Evolutionary conservation across 164 flowering plant species (phyloP).

Genomic region (Sextonia rubra): DNA sequence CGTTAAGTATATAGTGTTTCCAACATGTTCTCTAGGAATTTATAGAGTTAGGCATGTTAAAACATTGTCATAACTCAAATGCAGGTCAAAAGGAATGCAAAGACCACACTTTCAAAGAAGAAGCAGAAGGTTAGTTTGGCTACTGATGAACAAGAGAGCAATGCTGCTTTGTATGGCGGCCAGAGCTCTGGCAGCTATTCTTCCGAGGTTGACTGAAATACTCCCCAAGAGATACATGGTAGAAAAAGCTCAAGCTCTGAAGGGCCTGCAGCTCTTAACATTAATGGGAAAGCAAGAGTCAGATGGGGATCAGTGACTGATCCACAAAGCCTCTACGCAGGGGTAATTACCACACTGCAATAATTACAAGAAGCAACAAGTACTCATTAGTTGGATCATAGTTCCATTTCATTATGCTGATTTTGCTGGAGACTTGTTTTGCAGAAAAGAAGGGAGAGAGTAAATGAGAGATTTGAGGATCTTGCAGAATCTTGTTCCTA

Average conservation of each 20-base stretch:
- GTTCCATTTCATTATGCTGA: neutral
- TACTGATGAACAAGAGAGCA: slow-evolving; percentile 28
- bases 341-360: slow-evolving; percentile 40
- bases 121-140: slow-evolving; percentile 23
- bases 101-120: slow-evolving; percentile 46
- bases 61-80: neutral
- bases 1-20: slow-evolving; percentile 35
- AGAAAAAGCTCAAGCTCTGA: slow-evolving; percentile 23
- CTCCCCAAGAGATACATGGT: slow-evolving; percentile 42
- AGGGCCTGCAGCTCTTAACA: slow-evolving; percentile 22
- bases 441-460: slow-evolving; percentile 93
- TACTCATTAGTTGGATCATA: neutral
- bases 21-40: neutral
- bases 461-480: slow-evolving; percentile 73
- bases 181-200: slow-evolving; percentile 45
- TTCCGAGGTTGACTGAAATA: slow-evolving; percentile 62
- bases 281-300: slow-evolving; percentile 61
- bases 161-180: slow-evolving; percentile 20
- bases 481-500: slow-evolving; percentile 81
- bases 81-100: slow-evolving; percentile 45
- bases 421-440: neutral
- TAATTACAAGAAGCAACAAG: neutral
- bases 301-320: slow-evolving; percentile 76
- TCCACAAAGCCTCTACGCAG: slow-evolving; percentile 96
- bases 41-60: neutral